A percentile compares a stretch with the other conserved stretches of the same genome.
Evolutionary conservation across 208 protist genomes (phyloP).

Genomic region (Leptomonas pyrrhocoris): DNA sequence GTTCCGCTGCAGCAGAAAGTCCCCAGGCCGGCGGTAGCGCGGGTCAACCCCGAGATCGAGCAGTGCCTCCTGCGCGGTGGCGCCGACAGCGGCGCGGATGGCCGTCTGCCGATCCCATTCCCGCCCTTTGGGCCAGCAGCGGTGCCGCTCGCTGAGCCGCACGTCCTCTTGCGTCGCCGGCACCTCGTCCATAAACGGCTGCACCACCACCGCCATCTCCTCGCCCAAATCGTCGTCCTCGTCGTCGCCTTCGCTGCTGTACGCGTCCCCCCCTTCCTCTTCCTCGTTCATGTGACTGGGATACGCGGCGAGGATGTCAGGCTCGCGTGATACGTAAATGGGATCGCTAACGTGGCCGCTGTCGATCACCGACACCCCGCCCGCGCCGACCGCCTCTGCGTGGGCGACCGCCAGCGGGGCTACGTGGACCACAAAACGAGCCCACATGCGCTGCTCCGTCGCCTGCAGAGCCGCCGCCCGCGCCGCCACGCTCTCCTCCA

Average conservation of each 20-base stretch:
- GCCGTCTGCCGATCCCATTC: conserved; percentile 87
- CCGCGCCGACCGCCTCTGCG: not conserved
- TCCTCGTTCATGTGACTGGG: not conserved
- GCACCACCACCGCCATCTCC: conserved; percentile 53
- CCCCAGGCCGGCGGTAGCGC: conserved; percentile 71
- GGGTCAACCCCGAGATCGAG: conserved; percentile 67
- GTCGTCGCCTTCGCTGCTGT: not conserved
- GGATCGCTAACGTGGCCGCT: conserved; percentile 39
- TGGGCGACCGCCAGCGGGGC: conserved; percentile 25
- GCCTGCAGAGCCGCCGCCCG: conserved; percentile 26
- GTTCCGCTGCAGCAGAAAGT: conserved; percentile 34
- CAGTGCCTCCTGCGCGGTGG: conserved; percentile 74
- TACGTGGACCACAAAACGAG: conserved; percentile 30
- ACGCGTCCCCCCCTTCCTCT: too few species aligned
- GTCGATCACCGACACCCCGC: conserved; percentile 40
- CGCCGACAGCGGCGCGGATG: conserved; percentile 51
- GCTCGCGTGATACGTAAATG: conserved; percentile 13
- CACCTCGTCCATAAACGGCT: conserved; percentile 45
- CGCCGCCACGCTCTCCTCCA: conserved; percentile 20
- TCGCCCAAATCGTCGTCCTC: not conserved
- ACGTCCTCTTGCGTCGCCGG: conserved; percentile 8
- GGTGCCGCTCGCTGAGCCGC: conserved; percentile 16
- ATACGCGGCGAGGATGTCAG: not conserved
- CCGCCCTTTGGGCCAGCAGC: conserved; percentile 53
- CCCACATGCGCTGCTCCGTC: conserved; percentile 38